Evolutionary conservation across 1,284 basidiomycete genomes (phyloP).

Genomic region (Fomitiporia mediterranea): DNA sequence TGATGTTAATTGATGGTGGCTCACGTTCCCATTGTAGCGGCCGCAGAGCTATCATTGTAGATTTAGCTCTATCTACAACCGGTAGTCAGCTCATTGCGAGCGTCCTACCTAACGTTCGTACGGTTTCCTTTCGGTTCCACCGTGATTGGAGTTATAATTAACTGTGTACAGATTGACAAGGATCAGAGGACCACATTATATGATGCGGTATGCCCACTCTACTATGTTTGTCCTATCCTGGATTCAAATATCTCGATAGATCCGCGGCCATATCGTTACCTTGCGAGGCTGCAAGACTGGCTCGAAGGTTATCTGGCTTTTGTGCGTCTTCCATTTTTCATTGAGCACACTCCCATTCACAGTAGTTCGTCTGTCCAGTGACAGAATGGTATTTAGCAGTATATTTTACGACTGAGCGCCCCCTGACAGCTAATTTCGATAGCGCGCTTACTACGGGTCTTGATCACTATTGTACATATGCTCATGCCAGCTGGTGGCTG

Average conservation of each 20-base stretch:
- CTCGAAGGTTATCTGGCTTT: slow-evolving; percentile 83
- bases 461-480: slow-evolving; percentile 1
- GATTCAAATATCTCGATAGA: slow-evolving; percentile 27
- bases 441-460: slow-evolving; percentile 20
- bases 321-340: slow-evolving; percentile 45
- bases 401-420: neutral
- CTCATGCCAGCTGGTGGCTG: neutral
- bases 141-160: neutral
- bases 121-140: neutral
- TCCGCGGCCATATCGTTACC: slow-evolving; percentile 79
- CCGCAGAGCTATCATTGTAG: slow-evolving; percentile 76
- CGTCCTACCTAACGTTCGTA: slow-evolving; percentile 62
- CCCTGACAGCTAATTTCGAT: neutral
- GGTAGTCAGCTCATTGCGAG: slow-evolving; percentile 79
- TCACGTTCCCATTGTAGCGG: slow-evolving; percentile 40
- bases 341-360: neutral
- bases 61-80: slow-evolving; percentile 73
- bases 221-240: neutral
- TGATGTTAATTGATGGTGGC: neutral
- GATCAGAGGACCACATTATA: slow-evolving; percentile 73
- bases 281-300: slow-evolving; percentile 81
- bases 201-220: slow-evolving; percentile 46
- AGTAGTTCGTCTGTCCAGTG: slow-evolving; percentile 29
- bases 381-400: slow-evolving; percentile 47
- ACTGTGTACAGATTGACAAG: slow-evolving; percentile 58